phyloP scores from a whole-genome alignment of 129 eudicot genomes.

The Flaveria sonorensis region DNA sequence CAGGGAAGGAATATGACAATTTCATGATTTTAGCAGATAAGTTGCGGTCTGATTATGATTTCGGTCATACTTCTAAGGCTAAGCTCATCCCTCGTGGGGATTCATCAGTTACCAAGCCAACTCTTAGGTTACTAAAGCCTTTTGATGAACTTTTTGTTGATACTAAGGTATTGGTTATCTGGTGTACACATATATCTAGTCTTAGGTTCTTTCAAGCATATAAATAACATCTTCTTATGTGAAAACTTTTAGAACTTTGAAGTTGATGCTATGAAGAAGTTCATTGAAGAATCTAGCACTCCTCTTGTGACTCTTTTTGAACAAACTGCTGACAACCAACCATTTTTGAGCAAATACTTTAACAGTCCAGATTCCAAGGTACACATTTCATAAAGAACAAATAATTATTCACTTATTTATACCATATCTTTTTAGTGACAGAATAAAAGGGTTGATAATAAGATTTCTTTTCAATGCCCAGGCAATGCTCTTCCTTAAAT shows the following conservation, averaged over 20 bases:
- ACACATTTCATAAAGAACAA: not conserved
- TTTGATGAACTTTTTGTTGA: conserved; percentile 82
- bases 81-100: conserved; percentile 65
- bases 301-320: conserved; percentile 59
- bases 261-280: conserved; percentile 69
- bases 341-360: conserved; percentile 51
- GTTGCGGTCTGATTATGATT: conserved; percentile 64
- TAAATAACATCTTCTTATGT: not conserved
- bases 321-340: conserved; percentile 46
- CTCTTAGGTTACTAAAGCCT: conserved; percentile 79
- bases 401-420: not conserved
- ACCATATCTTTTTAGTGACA: not conserved
- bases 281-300: conserved; percentile 50
- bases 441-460: not conserved
- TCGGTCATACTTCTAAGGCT: conserved; percentile 72
- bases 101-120: conserved; percentile 52
- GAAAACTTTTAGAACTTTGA: conserved; percentile 48
- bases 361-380: conserved; percentile 54
- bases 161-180: conserved; percentile 45
- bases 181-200: not conserved
- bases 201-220: not conserved
- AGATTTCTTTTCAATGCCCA: conserved; percentile 21
- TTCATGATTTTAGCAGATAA: conserved; percentile 68
- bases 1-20: conserved; percentile 69
- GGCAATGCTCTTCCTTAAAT: conserved; percentile 63